phyloP scores from a whole-genome alignment of 2,329 filamentous ascomycete genomes.

The Penicillium sp. region DNA sequence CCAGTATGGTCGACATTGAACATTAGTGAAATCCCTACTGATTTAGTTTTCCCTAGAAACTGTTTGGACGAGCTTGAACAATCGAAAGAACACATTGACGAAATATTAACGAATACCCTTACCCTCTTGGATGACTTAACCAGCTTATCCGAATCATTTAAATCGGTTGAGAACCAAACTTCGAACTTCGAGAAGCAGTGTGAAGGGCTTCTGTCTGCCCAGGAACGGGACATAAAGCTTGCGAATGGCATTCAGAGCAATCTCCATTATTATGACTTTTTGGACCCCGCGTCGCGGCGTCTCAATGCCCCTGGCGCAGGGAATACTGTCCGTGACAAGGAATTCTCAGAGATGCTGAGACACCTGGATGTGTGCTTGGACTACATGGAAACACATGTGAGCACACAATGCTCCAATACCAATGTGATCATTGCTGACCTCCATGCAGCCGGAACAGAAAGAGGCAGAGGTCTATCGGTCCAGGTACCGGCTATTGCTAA shows the following conservation, averaged over 20 bases:
- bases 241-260: slow-evolving; percentile 85
- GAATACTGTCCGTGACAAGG: slow-evolving; percentile 76
- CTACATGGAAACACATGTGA: slow-evolving; percentile 85
- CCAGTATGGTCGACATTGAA: slow-evolving; percentile 51
- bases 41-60: slow-evolving; percentile 49
- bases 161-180: slow-evolving; percentile 82
- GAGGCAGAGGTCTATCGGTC: slow-evolving; percentile 86
- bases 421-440: slow-evolving; percentile 10
- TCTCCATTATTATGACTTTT: slow-evolving; percentile 89
- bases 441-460: slow-evolving; percentile 68
- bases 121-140: slow-evolving; percentile 73
- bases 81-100: slow-evolving; percentile 78
- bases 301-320: slow-evolving; percentile 90
- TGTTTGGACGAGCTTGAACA: slow-evolving; percentile 80
- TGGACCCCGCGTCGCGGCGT: slow-evolving; percentile 84
- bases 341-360: slow-evolving; percentile 82
- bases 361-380: slow-evolving; percentile 87
- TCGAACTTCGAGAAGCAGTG: slow-evolving; percentile 91
- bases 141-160: slow-evolving; percentile 80
- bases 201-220: slow-evolving; percentile 79
- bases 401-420: slow-evolving; percentile 26
- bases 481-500: slow-evolving; percentile 78
- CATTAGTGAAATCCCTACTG: slow-evolving; percentile 11
- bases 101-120: slow-evolving; percentile 73
- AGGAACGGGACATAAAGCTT: slow-evolving; percentile 73